A percentile compares a stretch with the other conserved stretches of the same genome.
phyloP scores from a whole-genome alignment of 2,329 filamentous ascomycete species.

The Diaporthe citrichinensis region DNA sequence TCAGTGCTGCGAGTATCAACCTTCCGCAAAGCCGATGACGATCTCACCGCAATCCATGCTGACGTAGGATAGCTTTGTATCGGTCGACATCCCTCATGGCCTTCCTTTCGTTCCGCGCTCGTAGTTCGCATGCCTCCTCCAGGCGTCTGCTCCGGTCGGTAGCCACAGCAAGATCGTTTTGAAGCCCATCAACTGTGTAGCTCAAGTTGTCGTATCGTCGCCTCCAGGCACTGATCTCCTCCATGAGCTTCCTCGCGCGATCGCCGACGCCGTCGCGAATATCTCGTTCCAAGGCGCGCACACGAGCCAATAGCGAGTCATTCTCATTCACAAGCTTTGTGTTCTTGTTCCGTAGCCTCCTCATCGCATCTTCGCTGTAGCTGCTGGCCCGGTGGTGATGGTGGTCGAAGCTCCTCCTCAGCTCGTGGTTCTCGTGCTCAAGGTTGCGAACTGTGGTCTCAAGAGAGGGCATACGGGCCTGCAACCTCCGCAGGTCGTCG shows the following conservation, averaged over 20 bases:
- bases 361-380: conserved; percentile 50
- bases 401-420: conserved; percentile 55
- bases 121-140: conserved; percentile 37
- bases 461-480: conserved; percentile 53
- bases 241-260: conserved; percentile 40
- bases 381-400: conserved; percentile 45
- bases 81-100: conserved; percentile 39
- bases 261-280: conserved; percentile 47
- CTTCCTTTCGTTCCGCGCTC: conserved; percentile 33
- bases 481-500: conserved; percentile 53
- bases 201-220: conserved; percentile 42
- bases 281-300: conserved; percentile 54
- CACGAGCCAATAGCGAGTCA: conserved; percentile 49
- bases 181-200: conserved; percentile 43
- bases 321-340: conserved; percentile 56
- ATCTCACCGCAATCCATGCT: conserved; percentile 43
- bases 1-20: not conserved
- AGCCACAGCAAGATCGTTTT: conserved; percentile 46
- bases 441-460: conserved; percentile 55
- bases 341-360: conserved; percentile 52
- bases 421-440: conserved; percentile 55
- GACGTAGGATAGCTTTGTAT: conserved; percentile 46
- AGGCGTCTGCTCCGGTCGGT: conserved; percentile 48
- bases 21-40: not conserved
- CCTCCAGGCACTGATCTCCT: conserved; percentile 48